phyloP scores from a whole-genome alignment of 2,329 filamentous ascomycete species.

The Rhynchosporium agropyri region DNA sequence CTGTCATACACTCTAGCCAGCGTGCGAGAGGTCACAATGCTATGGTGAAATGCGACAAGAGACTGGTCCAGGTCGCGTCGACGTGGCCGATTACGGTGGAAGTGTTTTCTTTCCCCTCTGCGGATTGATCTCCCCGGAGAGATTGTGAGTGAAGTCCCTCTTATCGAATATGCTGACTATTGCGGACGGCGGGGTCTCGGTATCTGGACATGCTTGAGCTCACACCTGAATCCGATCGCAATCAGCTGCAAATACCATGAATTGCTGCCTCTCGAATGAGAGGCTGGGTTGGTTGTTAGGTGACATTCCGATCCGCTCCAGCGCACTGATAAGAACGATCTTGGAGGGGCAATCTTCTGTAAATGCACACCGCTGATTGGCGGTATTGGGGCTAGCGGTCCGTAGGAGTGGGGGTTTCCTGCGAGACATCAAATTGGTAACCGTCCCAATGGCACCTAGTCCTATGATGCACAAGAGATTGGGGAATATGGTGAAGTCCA shows the following conservation, averaged over 20 bases:
- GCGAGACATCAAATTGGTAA: too few relatives aligned
- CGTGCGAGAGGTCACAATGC: slow-evolving; percentile 1
- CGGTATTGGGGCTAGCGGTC: too few relatives aligned
- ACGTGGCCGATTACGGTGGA: slow-evolving; percentile 7
- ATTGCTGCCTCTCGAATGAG: slow-evolving; percentile 18
- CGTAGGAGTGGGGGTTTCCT: too few relatives aligned
- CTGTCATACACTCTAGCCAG: slow-evolving; percentile 3
- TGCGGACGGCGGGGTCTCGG: background rate
- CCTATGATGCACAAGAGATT: too few relatives aligned
- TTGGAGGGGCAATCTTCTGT: slow-evolving; percentile 5
- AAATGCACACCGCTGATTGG: slow-evolving; percentile 17
- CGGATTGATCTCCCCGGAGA: slow-evolving; percentile 8
- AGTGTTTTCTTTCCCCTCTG: slow-evolving; percentile 4
- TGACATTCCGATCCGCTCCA: slow-evolving; percentile 15
- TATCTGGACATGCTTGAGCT: slow-evolving; percentile 17
- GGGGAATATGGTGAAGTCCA: too few relatives aligned
- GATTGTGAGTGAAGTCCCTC: background rate
- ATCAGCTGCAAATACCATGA: slow-evolving; percentile 15
- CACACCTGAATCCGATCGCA: background rate
- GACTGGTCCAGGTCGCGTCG: background rate
- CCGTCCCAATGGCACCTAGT: too few relatives aligned
- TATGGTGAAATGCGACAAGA: background rate
- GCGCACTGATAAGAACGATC: slow-evolving; percentile 23
- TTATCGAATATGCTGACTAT: slow-evolving; percentile 14
- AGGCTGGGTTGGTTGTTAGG: background rate